These are phyloP conservation scores for Graphilbum sp. DNA, from an alignment of 2,329 filamentous ascomycete species.

Conservation along the genomic window DNA sequence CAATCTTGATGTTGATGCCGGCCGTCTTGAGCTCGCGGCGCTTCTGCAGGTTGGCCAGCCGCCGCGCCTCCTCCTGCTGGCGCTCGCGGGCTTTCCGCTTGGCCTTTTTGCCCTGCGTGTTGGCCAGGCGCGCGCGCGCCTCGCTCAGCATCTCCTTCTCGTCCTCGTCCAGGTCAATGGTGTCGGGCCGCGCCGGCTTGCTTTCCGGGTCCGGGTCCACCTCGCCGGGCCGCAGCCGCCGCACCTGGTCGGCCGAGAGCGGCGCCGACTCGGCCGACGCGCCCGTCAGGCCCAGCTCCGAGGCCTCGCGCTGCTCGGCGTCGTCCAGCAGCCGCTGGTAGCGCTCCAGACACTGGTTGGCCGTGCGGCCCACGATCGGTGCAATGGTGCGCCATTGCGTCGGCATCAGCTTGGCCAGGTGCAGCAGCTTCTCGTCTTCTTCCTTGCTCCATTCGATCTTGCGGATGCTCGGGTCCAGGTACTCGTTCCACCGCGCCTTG, in stretches of 20 bases:
- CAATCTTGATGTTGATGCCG: constrained; percentile 94
- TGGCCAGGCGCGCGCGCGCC: constrained; percentile 85
- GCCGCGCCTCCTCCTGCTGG: constrained; percentile 84
- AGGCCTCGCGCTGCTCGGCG: constrained; percentile 74
- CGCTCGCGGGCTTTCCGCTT: constrained; percentile 94
- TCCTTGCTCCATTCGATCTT: constrained; percentile 99
- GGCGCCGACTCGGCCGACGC: constrained; percentile 76
- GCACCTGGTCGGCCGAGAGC: constrained; percentile 82
- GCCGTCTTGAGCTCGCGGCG: constrained; percentile 91
- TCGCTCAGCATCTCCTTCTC: constrained; percentile 99
- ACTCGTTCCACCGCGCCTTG: constrained; percentile 97
- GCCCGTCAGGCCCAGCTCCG: constrained; percentile 66
- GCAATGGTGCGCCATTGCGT: constrained; percentile 99
- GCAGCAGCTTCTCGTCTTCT: constrained; percentile 92
- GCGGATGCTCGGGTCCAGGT: constrained; percentile 93
- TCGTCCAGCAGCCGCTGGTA: constrained; percentile 96
- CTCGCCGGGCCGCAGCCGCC: constrained; percentile 77
- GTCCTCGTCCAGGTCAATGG: constrained; percentile 95
- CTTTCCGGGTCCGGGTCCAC: constrained; percentile 95
- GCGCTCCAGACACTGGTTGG: constrained; percentile 90
- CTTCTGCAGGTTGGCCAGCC: constrained; percentile 84
- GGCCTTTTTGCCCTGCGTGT: constrained; percentile 97
- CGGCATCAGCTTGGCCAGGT: constrained; percentile 95
- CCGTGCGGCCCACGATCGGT: constrained; percentile 87
- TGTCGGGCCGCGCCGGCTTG: constrained; percentile 88